These are phyloP conservation scores for Apiotrichum montevideense DNA, from an alignment of 1,284 basidiomycete genomes.

Conservation along the genomic window DNA sequence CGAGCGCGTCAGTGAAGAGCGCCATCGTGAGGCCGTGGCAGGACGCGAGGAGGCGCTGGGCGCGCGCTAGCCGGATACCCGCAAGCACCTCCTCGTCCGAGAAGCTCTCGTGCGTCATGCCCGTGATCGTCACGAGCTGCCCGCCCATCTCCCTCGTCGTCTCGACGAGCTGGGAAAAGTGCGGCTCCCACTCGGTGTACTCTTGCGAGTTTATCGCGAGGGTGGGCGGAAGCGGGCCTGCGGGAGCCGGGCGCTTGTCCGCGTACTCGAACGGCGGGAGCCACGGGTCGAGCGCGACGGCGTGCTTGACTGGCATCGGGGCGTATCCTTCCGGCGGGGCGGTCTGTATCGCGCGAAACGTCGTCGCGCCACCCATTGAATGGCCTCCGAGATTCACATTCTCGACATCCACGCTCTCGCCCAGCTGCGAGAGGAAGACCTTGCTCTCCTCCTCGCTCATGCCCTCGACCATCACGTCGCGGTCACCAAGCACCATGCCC, in stretches of 20 bases:
- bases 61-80: slow-evolving; percentile 13
- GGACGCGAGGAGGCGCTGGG: slow-evolving; percentile 18
- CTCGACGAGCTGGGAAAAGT: slow-evolving; percentile 57
- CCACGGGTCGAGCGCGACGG: slow-evolving; percentile 63
- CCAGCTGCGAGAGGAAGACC: slow-evolving; percentile 48
- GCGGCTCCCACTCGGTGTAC: slow-evolving; percentile 61
- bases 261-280: slow-evolving; percentile 55
- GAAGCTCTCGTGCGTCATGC: slow-evolving; percentile 39
- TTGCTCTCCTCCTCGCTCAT: background rate
- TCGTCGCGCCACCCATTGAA: slow-evolving; percentile 69
- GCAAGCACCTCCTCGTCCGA: slow-evolving; percentile 35
- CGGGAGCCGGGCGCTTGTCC: background rate
- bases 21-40: slow-evolving; percentile 31
- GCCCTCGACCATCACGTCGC: slow-evolving; percentile 3
- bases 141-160: slow-evolving; percentile 47
- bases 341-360: slow-evolving; percentile 29
- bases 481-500: slow-evolving; percentile 15
- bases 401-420: slow-evolving; percentile 42
- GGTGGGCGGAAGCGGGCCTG: slow-evolving; percentile 41
- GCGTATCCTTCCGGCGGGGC: slow-evolving; percentile 24
- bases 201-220: slow-evolving; percentile 65
- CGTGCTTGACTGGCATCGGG: slow-evolving; percentile 53
- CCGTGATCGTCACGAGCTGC: slow-evolving; percentile 31
- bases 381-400: slow-evolving; percentile 60
- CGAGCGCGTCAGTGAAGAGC: slow-evolving; percentile 10